Evolutionary conservation across 495 filamentous ascomycete genomes (phyloP), one percentile per base, ranked within the genome.

Genomic region (Xylaria venustula): DNA sequence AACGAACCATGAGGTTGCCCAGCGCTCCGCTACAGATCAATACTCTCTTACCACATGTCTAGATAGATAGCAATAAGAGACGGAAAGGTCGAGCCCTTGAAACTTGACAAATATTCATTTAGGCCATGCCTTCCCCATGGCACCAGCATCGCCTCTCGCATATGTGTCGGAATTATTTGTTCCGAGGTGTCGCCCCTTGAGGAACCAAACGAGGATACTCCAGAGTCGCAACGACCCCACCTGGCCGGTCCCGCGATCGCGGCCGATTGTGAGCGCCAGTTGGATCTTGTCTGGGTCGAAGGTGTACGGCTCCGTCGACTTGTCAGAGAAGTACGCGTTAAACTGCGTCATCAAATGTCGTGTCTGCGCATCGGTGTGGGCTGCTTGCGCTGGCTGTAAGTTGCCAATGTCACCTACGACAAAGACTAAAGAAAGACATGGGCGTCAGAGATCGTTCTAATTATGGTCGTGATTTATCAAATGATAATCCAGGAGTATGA

Each of bases 181-280:
- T 36, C 70, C 70, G 30, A 77, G 30, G 44, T 69, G 48, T 11
- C 66, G 51, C 0, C 76, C 75, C 73, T 87, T 87, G 58, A 77
- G 32, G 45, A 73, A 74, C 66, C 65, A 70, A 17, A 85, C 72
- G 49, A 85, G 44, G 51, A 72, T 73, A 14, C 75, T 69, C 59
- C 73, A 84, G 1, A 74, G 54, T 48, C 68, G 73, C 62, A 75
- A 75, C 3, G 68, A 69, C 42, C 79, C 80, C 7, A 84, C 51
- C 67, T 84, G 81, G 1, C 83, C 82, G 0, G 80, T 82, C 1
- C 80, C 84, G 22, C 67, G 67, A 32, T 67, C 62, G 51, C 65
- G 69, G 1, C 84, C 84, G 45, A 56, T 22, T 25, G 25, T 56
- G n/a, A 56, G 11, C 9, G 54, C 54, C 1, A 69, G 59, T 55